Percentiles rank a stretch among this genome's conserved stretches.
These are phyloP conservation scores for Tricholoma terreum DNA, from an alignment of 768 basidiomycete species.

Conservation along the genomic window DNA sequence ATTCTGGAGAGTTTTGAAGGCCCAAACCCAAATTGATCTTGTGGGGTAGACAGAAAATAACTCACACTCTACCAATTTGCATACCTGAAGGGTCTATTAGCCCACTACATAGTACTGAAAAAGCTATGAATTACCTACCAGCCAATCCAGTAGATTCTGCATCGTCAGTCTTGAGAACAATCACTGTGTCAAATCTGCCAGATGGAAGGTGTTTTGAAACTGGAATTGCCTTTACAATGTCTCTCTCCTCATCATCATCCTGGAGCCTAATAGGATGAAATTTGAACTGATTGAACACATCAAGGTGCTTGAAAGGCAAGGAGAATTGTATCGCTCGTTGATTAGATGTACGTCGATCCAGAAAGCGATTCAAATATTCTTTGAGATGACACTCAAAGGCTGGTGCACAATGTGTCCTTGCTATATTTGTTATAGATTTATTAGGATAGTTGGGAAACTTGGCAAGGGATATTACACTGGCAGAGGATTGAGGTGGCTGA, in stretches of 20 bases:
- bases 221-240: constrained; percentile 20
- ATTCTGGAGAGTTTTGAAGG: not conserved
- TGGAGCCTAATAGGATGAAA: constrained; percentile 17
- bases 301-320: constrained; percentile 18
- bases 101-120: not conserved
- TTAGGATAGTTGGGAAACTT: constrained; percentile 12
- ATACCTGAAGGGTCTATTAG: constrained; percentile 8
- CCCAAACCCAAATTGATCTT: not conserved
- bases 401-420: constrained; percentile 12
- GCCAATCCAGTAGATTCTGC: constrained; percentile 22
- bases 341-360: constrained; percentile 1
- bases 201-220: constrained; percentile 5
- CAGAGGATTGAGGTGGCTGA: not conserved
- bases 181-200: constrained; percentile 25
- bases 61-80: constrained; percentile 17
- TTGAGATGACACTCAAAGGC: constrained; percentile 23
- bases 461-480: not conserved
- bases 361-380: constrained; percentile 23
- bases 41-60: constrained; percentile 20
- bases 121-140: constrained; percentile 5
- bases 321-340: not conserved
- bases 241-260: constrained; percentile 15
- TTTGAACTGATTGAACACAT: constrained; percentile 21
- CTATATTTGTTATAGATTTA: constrained; percentile 10
- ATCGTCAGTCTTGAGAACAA: constrained; percentile 11